Evolutionary conservation across 1,284 basidiomycete genomes (phyloP).

Genomic region (Cryptococcus sp.): DNA sequence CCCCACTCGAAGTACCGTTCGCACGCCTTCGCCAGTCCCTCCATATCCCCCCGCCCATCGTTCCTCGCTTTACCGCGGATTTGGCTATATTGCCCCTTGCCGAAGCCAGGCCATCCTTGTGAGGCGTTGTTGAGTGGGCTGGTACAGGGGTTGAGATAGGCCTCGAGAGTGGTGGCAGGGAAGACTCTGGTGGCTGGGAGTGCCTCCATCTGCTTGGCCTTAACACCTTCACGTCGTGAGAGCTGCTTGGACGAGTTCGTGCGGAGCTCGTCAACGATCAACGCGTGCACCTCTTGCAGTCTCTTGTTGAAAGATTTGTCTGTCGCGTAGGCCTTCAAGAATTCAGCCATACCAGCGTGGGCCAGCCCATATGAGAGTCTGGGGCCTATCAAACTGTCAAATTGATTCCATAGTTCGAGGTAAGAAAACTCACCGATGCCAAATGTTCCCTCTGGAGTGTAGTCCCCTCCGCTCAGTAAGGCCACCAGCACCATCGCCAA

Average conservation of each 20-base stretch:
- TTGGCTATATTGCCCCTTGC: conserved; percentile 17
- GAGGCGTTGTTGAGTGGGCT: conserved; percentile 22
- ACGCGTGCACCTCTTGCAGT: conserved; percentile 58
- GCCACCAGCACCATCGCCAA: conserved; percentile 81
- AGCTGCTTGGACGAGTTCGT: conserved; percentile 65
- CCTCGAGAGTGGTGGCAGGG: conserved; percentile 65
- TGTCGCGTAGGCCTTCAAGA: conserved; percentile 62
- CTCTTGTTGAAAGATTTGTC: conserved; percentile 18
- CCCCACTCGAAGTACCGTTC: conserved; percentile 90
- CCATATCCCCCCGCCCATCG: conserved; percentile 54
- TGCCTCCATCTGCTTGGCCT: conserved; percentile 61
- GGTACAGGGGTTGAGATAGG: conserved; percentile 64
- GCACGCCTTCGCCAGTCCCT: conserved; percentile 68
- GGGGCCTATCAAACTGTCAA: conserved; percentile 26
- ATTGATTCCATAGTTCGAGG: not conserved
- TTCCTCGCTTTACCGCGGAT: conserved; percentile 32
- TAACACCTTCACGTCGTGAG: conserved; percentile 55
- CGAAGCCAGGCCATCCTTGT: conserved; percentile 45
- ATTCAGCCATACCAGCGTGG: conserved; percentile 26
- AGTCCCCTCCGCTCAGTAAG: conserved; percentile 85
- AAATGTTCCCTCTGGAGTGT: conserved; percentile 58
- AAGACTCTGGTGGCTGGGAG: conserved; percentile 51
- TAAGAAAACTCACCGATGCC: conserved; percentile 33
- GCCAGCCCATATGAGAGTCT: conserved; percentile 23
- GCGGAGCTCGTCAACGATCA: conserved; percentile 64